Evolutionary conservation across 768 basidiomycete species (phyloP), one percentile per base, ranked within the genome.

Genomic region (Podaxis pistillaris): DNA sequence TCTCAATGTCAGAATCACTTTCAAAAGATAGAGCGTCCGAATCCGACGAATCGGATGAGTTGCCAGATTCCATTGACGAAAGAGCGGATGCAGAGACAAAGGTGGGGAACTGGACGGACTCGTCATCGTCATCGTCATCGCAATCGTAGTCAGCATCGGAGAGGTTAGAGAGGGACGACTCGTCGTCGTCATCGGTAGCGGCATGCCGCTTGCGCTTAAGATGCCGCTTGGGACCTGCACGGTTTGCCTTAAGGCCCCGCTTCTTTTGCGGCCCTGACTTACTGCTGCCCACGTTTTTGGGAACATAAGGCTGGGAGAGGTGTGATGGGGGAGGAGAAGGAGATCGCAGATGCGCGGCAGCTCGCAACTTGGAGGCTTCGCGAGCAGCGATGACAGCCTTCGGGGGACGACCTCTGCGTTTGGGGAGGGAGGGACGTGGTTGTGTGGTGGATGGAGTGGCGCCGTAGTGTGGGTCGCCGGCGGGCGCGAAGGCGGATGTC

Each of bases 11-110:
- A 30, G 83, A 82, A 66, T 87, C 87, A 53, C 82, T 81, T 51
- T 73, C 76, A 60, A 84, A 84, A 2, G 82, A 79, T 7, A 78
- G 74, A 19, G 78, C 76, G 12, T 82, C 81, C 9, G 73, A 74
- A 60, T 76, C 81, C 0, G 75, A 86, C 55, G 81, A 80, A 46
- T 83, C 83, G 55, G 79, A 78, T 36, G 82, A 82, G 26, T 79
- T 79, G 49, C 72, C 60, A 17, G 66, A 67, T 15, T 68, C 64
- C 50, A 64, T 76, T 6, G 81, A 81, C 7, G 84, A 81, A 44
- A 85, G 67, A 2, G 76, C 85, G 33, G 86, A 85, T 22, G 88
- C 88, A 30, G 86, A 83, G 28, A 90, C 78, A 70, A 90, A 89
- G 24, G 87, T 90, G 12, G 89, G 89, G 71, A 87, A 86, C 54